Evolutionary conservation across 2,329 filamentous ascomycete species (phyloP), one percentile per base, ranked within the genome.

Genomic region (Stenocarpella maydis): DNA sequence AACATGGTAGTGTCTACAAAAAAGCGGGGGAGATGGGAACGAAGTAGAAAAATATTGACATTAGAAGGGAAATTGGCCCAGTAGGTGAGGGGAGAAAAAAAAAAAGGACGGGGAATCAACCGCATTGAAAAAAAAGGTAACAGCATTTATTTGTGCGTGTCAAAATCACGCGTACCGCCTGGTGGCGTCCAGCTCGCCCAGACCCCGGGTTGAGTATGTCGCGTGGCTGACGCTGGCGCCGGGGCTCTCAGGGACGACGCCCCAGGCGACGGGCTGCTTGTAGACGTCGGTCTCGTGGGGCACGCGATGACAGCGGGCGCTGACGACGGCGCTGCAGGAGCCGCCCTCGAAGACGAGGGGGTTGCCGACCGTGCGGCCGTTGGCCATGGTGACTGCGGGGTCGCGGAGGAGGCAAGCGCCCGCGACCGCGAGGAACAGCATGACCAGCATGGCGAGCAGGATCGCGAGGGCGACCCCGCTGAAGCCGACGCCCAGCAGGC

Each of bases 271-370:
- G 31, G 76, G 73, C 73, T 77, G 67, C 71, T 76, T 69, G 78
- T 80, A 82, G 67, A 85, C 71, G 73, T 74, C 77, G 24, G 72
- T 72, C 60, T 74, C 75, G 47, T 76, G 76, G 10, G 74, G 74
- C 21, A 75, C 72, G 6, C 80, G 77, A 68, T 86, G 85, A 75
- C 85, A 86, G 61, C 82, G 76, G 28, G 85, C 80, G 74, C 81
- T 83, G 71, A 88, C 74, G n/a, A 86, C 85, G 10, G 84, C 85
- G 70, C 83, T 85, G 77, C 85, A 87, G 50, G 80, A 78, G 14
- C 85, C 85, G 37, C 81, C 84, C 26, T 75, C 76, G 43, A 87
- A 73, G 1, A 80, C 80, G 28, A 87, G 80, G 26, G 86, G 85
- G 76, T 87, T 87, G 1, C 83, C 84, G 19, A 77, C 74, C 21